Conservation (phyloP, 129 eudicot species). For the Flaveria brownii region DNA sequence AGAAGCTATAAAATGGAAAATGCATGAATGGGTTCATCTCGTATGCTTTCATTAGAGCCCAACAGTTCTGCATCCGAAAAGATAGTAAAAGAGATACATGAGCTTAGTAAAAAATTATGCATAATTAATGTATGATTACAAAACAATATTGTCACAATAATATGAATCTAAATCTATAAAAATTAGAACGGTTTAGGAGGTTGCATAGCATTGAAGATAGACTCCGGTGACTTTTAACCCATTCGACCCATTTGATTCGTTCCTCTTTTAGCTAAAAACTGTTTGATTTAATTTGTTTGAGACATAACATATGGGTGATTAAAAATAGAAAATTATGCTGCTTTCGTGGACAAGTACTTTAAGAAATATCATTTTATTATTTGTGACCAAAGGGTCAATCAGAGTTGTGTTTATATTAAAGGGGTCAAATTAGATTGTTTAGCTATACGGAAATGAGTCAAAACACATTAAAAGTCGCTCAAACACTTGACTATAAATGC, state of each 20-base stretch:
- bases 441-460: not conserved
- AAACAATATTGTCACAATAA: not conserved
- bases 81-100: not conserved
- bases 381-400: not conserved
- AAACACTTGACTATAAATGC: not conserved
- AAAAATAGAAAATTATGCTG: not conserved
- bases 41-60: conserved; percentile 77
- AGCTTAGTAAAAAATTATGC: not conserved
- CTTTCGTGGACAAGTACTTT: not conserved
- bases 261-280: not conserved
- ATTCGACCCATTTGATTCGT: not conserved
- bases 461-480: not conserved
- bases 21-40: conserved; percentile 82
- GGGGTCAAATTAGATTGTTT: not conserved
- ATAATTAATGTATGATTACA: not conserved
- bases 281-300: not conserved
- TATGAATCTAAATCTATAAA: not conserved
- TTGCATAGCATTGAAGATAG: not conserved
- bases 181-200: not conserved
- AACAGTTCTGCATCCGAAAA: conserved; percentile 62
- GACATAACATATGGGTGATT: not conserved
- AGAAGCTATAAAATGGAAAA: conserved; percentile 67
- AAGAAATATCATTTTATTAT: not conserved
- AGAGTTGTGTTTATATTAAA: not conserved
- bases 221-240: not conserved